A percentile compares a stretch with the other conserved stretches of the same genome.
Conservation (phyloP, 495 filamentous ascomycete species). For the Darksidea phi region DNA sequence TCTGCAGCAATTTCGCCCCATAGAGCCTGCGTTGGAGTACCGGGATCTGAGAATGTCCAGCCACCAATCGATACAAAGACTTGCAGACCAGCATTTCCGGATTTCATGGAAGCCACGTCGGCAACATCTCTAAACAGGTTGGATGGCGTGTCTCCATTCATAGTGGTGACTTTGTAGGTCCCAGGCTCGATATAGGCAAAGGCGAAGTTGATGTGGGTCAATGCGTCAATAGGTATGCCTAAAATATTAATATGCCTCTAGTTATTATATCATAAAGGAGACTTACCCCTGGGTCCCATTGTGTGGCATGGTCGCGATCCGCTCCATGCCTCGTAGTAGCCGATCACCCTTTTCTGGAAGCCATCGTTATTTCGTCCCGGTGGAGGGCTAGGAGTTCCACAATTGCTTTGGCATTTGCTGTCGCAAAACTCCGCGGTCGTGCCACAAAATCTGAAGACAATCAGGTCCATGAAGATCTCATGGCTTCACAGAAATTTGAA, state of each 20-base stretch:
- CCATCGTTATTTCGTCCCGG: not conserved
- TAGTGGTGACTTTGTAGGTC: not conserved
- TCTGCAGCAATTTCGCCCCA: no score
- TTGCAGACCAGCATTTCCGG: not conserved
- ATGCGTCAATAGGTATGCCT: not conserved
- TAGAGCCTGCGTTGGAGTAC: no score
- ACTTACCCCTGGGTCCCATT: not conserved
- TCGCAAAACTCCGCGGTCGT: no score
- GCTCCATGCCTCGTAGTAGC: not conserved
- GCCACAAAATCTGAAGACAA: no score
- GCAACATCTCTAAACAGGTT: not conserved
- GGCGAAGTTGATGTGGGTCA: not conserved
- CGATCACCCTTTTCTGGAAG: not conserved
- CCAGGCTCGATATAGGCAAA: not conserved
- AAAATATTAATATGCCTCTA: not conserved
- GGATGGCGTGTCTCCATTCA: not conserved
- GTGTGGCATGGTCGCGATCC: not conserved
- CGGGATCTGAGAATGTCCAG: no score
- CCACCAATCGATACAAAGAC: no score
- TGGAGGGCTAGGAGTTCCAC: not conserved
- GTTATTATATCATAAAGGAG: not conserved
- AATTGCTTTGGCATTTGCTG: not conserved
- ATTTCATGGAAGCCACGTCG: no score
- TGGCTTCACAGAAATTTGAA: no score
- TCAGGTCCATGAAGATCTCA: no score